phyloP scores from a whole-genome alignment of 73 alveolate species.

The Paramecium primaurelia region DNA sequence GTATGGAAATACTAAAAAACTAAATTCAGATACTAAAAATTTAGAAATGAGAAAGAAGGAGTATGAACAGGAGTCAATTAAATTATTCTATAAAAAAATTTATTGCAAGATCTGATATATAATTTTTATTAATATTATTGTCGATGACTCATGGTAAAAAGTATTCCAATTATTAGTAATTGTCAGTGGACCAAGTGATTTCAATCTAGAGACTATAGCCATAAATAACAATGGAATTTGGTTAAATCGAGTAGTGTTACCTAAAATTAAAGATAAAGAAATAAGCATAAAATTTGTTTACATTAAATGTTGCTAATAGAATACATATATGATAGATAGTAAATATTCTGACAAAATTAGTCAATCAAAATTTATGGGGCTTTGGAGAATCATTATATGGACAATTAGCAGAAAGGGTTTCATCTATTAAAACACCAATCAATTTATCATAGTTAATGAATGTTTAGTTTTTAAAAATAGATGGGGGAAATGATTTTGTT shows the following conservation, averaged over 20 bases:
- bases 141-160: not conserved
- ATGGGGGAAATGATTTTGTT: not conserved
- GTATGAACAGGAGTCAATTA: not conserved
- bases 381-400: constrained; percentile 30
- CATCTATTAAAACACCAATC: not conserved
- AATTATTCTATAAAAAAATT: constrained; percentile 26
- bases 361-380: not conserved
- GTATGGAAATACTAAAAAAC: not conserved
- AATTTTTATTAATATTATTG: not conserved
- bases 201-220: not conserved
- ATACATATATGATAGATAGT: not conserved
- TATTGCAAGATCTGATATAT: not conserved
- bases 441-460: not conserved
- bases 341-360: not conserved
- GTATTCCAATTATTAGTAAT: not conserved
- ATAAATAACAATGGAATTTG: not conserved
- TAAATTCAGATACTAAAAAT: not conserved
- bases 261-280: not conserved
- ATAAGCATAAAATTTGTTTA: not conserved
- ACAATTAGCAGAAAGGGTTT: not conserved
- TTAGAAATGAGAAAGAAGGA: not conserved
- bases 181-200: not conserved
- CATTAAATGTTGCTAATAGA: not conserved
- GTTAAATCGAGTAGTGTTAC: not conserved
- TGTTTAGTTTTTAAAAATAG: not conserved